phyloP scores from a whole-genome alignment of 2,329 filamentous ascomycete genomes.

The Talaromyces piceae region DNA sequence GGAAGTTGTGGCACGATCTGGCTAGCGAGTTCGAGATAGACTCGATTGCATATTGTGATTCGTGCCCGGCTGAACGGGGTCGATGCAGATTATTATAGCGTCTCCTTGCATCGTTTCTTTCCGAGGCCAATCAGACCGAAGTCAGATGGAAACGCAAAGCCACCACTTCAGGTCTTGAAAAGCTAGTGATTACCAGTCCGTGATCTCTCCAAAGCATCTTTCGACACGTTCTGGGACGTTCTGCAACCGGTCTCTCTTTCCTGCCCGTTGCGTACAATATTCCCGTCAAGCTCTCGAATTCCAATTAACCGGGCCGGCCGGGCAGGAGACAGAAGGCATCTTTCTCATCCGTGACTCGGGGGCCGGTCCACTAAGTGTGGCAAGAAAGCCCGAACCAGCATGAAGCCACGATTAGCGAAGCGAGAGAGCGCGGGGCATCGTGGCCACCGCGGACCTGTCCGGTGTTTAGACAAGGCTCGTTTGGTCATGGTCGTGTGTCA shows the following conservation, averaged over 20 bases:
- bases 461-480: background rate
- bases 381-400: background rate
- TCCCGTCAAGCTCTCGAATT: no score
- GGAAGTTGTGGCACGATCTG: slow-evolving; percentile 16
- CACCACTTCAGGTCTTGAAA: slow-evolving; percentile 4
- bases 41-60: slow-evolving; percentile 26
- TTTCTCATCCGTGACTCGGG: background rate
- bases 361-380: background rate
- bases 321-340: background rate
- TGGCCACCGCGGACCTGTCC: background rate
- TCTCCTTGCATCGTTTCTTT: slow-evolving; percentile 34
- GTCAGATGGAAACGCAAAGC: slow-evolving; percentile 1
- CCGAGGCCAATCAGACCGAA: slow-evolving; percentile 19
- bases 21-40: slow-evolving; percentile 7
- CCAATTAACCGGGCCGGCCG: no score
- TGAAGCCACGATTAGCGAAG: background rate
- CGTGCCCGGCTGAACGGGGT: slow-evolving; percentile 24
- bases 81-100: slow-evolving; percentile 20
- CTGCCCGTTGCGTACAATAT: no score
- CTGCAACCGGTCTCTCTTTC: no score
- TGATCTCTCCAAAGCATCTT: background rate
- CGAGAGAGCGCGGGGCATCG: background rate
- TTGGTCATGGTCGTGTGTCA: background rate
- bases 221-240: background rate
- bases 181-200: background rate